Evolutionary conservation across 2,329 filamentous ascomycete species (phyloP).

Genomic region (Sclerotinia sclerotiorum): DNA sequence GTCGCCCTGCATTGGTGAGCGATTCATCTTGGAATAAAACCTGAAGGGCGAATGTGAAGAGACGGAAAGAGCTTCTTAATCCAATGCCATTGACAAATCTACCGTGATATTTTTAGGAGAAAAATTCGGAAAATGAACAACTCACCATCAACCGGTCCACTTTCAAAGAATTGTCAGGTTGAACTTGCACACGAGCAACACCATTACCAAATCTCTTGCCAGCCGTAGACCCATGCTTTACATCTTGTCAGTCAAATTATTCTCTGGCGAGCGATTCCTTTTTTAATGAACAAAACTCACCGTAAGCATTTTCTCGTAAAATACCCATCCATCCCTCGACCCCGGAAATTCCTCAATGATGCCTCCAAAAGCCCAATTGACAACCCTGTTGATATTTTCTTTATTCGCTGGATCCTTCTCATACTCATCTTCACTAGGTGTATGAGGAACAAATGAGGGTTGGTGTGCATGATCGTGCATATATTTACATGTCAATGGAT

Average conservation of each 20-base stretch:
- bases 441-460: conserved; percentile 13
- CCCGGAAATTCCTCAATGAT: not conserved
- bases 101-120: fast-evolving
- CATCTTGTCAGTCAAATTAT: not conserved
- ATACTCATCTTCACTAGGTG: conserved; percentile 8
- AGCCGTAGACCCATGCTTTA: conserved; percentile 12
- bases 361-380: conserved; percentile 16
- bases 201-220: conserved; percentile 6
- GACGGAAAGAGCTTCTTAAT: not conserved
- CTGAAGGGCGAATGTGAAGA: not conserved
- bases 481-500: conserved; percentile 10
- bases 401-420: not conserved
- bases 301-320: conserved; percentile 4
- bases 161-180: conserved; percentile 6
- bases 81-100: not conserved
- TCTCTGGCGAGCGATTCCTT: too few species aligned
- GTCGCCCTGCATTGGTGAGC: conserved; percentile 2
- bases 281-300: not conserved
- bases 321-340: conserved; percentile 1
- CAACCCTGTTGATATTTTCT: not conserved
- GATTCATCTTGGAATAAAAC: not conserved
- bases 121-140: not conserved
- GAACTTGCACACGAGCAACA: conserved; percentile 9
- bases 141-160: conserved; percentile 16
- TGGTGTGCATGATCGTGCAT: conserved; percentile 5